These are phyloP conservation scores for barrel medic (Medicago truncatula) DNA, from an alignment of 306 rosid species.

Conservation along the genomic window MtrunA17r5.0-ANR NC_053045.1:42164001-42164500, in stretches of 20 bases:
- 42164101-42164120: background rate
- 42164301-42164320: conserved; percentile 19
- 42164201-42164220: background rate
- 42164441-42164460: conserved; percentile 58
- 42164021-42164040: background rate
- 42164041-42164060: background rate
- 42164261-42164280: background rate
- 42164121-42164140: background rate
- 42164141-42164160: background rate
- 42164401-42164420: conserved; percentile 38
- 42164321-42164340: conserved; percentile 37
- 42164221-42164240: background rate
- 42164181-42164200: background rate
- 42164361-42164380: conserved; percentile 28
- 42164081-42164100: background rate
- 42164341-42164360: conserved; percentile 4
- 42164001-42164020: background rate
- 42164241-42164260: conserved; percentile 4
- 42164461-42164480: conserved; percentile 66
- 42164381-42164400: conserved; percentile 22
- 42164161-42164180: background rate
- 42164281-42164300: conserved; percentile 16
- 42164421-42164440: conserved; percentile 36
- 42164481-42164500: conserved; percentile 85
- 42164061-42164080: background rate